These are phyloP conservation scores for Mortierella sp. DNA, from an alignment of 371 early-diverging fungal species.

Conservation along the genomic window DNA sequence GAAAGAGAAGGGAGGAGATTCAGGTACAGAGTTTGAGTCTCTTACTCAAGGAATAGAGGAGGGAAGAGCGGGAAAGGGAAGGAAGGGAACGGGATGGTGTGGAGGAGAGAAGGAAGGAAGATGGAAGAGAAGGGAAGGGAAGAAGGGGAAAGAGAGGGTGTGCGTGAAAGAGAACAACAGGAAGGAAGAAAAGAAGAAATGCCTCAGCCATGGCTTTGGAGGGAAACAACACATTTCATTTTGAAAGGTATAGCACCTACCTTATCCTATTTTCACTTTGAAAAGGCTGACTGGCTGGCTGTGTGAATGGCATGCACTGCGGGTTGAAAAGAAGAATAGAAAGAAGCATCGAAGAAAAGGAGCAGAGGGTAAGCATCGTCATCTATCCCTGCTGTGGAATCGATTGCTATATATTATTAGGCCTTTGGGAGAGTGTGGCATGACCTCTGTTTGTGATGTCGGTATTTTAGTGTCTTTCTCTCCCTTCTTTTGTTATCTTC, in stretches of 20 bases:
- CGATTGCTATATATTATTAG: too few species aligned
- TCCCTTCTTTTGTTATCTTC: not conserved
- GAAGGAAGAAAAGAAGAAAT: not conserved
- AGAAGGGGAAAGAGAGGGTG: not conserved
- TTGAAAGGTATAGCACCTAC: not conserved
- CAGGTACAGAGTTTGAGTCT: not conserved
- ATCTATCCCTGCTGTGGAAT: too few species aligned
- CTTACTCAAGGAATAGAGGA: not conserved
- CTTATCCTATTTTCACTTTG: not conserved
- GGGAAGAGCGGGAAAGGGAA: not conserved
- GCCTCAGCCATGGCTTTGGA: too few species aligned
- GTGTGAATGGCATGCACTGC: too few species aligned
- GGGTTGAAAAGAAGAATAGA: too few species aligned
- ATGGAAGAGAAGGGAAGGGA: not conserved
- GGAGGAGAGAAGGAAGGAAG: not conserved
- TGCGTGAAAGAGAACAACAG: not conserved
- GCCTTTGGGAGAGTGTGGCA: not conserved
- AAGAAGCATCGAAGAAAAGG: too few species aligned
- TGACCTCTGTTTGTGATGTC: conserved; percentile 1
- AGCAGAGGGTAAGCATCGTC: too few species aligned
- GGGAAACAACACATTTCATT: not conserved
- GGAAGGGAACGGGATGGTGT: not conserved
- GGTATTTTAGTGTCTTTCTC: not conserved
- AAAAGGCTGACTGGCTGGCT: too few species aligned
- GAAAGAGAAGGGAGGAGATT: not conserved